phyloP scores from a whole-genome alignment of 2,329 filamentous ascomycete species.

The Aspergillus pseudotamarii region DNA sequence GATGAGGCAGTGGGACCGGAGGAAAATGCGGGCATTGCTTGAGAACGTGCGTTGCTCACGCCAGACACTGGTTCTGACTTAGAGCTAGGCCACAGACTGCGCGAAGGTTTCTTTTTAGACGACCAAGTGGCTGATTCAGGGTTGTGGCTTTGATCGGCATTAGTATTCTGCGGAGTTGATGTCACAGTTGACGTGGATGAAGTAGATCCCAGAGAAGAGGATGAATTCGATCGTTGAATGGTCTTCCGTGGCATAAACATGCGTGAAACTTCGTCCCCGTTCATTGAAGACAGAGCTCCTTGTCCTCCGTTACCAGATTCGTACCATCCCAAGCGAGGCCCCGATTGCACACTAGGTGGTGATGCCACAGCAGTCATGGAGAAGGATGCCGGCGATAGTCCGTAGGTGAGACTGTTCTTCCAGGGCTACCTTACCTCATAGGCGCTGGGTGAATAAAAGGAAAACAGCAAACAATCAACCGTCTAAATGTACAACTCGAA shows the following conservation, averaged over 20 bases:
- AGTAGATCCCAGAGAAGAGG: constrained; percentile 72
- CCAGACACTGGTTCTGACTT: constrained; percentile 69
- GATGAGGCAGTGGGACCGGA: constrained; percentile 63
- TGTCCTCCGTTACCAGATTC: constrained; percentile 57
- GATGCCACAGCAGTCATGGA: constrained; percentile 69
- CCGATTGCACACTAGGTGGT: constrained; percentile 65
- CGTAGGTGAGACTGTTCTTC: constrained; percentile 14
- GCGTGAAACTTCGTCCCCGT: constrained; percentile 79
- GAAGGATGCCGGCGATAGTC: constrained; percentile 29
- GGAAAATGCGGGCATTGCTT: constrained; percentile 61
- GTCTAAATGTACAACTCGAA: background rate
- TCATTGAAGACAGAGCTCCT: constrained; percentile 70
- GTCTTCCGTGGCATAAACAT: constrained; percentile 90
- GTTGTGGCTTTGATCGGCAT: constrained; percentile 41
- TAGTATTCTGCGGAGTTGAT: constrained; percentile 36
- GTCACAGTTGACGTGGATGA: constrained; percentile 56
- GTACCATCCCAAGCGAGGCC: constrained; percentile 64
- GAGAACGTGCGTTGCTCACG: constrained; percentile 63
- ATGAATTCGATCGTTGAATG: constrained; percentile 85
- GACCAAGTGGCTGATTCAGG: constrained; percentile 43
- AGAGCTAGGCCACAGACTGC: constrained; percentile 64
- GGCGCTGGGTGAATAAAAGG: constrained; percentile 10
- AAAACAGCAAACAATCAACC: constrained; percentile 9
- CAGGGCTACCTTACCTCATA: constrained; percentile 15
- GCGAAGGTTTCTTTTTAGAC: constrained; percentile 50